Base-by-base conservation (phyloP, 129 eudicot genomes). In the Tagetes erecta region DNA sequence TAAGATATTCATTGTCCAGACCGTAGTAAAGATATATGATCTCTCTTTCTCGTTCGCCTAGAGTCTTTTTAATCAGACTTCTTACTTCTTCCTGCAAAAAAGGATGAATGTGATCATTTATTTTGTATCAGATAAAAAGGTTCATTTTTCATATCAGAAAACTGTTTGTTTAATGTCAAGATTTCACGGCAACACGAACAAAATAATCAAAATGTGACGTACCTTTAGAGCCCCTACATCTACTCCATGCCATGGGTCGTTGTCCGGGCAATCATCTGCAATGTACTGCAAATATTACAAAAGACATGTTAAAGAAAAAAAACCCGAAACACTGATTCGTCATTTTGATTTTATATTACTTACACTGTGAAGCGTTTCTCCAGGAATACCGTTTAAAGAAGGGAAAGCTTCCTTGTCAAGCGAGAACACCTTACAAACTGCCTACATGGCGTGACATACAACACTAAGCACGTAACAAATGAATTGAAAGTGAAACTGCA, bases 191-290 rank as follows among this genome's bases (percentile, higher is more conserved):
- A 72, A 72, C 67, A 39, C 52, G 56, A 75, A 38, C 53, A 75
- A 50, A 38, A 8, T 53, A 36, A 51, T 65, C 0, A 41, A 51
- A 8, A 62, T 59, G 31, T 33, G 20, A 68, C 55, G 33, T 86
- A 94, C 99, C 99, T 94, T 94, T 71, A 94, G 89, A 67, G 97
- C 89, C 78, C 83, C 87, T 68, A 78, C 96, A 55, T 94, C 92
- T 77, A 91, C 96, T 73, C 95, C 96, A 76, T 91, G 96, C 97
- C 97, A 91, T 38, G 99, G 99, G 81, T 81, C 80, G 69, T 95
- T 95, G 77, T 91, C 97, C 0, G 80, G 78, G 76, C 78, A 87
- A 71, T 84, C 84, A 78, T 95, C 99, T 76, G 95, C 97, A 87
- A 95, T 87, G 81, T 88, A 95, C 99, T 95, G 88, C 59, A 58